Base-by-base conservation (phyloP, 176 grass and related monocot species). In the Triticum dicoccoides region DNA sequence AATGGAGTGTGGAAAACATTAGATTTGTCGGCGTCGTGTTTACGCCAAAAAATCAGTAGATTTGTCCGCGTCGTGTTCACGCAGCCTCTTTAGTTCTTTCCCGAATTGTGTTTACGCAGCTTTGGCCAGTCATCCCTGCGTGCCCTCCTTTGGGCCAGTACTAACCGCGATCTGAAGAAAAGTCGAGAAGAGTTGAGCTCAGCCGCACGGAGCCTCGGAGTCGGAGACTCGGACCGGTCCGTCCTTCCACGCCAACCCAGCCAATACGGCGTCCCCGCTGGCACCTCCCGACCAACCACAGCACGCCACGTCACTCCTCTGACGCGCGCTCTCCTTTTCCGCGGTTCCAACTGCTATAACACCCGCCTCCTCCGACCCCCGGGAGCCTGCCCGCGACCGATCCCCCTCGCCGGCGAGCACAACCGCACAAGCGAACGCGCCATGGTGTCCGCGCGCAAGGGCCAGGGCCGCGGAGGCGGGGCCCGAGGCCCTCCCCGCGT, bases 371-470 rank as follows among this genome's bases (percentile, higher is more conserved):
- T 30, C 6, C 15, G 51, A 54, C 51, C 11, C 86, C 62, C 39
- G 32, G 77, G 72, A 75, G 27, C 29, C n/a, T 13, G 42, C 17
- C n/a, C 7, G 42, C 27, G 38, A 67, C 56, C n/a, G 52, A 64
- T 23, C 52, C 47, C 52, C 4, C 27, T 56, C 56, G 80, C 54
- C 17, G 79, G 61, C 56, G 67, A 45, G 65, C 67, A 73, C 61
- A 58, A 68, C 61, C 69, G 27, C 69, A 21, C 15, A 20, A 85
- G 6, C 70, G 10, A 47, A 9, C n/a, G 62, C 67, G 27, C 39
- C 74, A 95, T 95, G 94, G 94, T 87, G 5, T 41, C 56, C 41
- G 13, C 76, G 76, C 80, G 33, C 51, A 86, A 82, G 54, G 88
- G 75, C 51, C 87, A 73, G 33, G 90, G 78, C 34, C 14, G 63